Evolutionary conservation across 169 alveolate genomes (phyloP), one percentile per base, ranked within the genome.

Genomic region (Plasmodium gonderi): DNA sequence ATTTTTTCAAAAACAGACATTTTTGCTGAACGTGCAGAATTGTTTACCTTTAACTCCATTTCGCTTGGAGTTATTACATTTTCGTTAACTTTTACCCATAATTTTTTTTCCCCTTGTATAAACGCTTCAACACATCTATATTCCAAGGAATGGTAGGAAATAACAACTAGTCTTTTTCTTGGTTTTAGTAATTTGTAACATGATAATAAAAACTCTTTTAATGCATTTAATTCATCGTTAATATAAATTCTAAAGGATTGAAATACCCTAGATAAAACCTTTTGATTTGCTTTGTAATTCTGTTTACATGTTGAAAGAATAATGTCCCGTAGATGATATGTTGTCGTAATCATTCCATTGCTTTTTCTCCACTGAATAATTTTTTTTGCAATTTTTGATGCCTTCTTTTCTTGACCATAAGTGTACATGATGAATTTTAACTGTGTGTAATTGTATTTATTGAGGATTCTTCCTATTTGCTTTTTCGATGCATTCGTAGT

Each of bases 91-190:
- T 76, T 44, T 77, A 2, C 36, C 94, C 94, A 90, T 5, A 51
- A 40, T 7, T 90, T 8, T 45, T 54, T 90, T 49, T 51, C 72
- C 0, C 38, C 51, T 31, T 65, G 60, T n/a, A 78, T 91, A 82
- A 74, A 90, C 79, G 69, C 80, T 38, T 91, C 95, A 12, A 90
- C 68, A 17, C 96, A 90, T 36, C 49, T 83, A 76, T 94, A 91
- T 91, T 96, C 97, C 51, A 96, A 89, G 5, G 97, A 94, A 92
- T 96, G 97, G 82, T 96, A 96, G 14, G 97, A 90, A 20, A 96
- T 94, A 42, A 91, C 77, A 23, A 91, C 96, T 38, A 96, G 72
- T 2, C 95, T 54, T 51, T 95, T 95, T 31, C 90, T 65, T n/a
- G 68, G 80, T 36, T 89, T 79, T 49, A 96, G 85, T 74, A 96